These are phyloP conservation scores for Rhodotorula sp. DNA, from an alignment of 1,284 basidiomycete genomes.

Conservation along the genomic window DNA sequence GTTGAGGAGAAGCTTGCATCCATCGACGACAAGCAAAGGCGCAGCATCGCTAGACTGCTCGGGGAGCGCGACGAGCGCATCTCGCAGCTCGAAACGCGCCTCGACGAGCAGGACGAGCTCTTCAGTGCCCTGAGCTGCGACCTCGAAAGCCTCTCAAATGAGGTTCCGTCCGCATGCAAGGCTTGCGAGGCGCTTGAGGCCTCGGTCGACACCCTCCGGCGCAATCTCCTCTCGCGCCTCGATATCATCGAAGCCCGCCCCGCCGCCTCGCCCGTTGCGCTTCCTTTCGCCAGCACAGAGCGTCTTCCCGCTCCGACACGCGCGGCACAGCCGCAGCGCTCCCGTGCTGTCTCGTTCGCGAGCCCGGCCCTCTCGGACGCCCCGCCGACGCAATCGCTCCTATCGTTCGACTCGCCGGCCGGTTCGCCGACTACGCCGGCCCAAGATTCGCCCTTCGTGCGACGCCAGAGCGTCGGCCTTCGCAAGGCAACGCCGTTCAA, in stretches of 20 bases:
- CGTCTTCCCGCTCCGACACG: too few species aligned
- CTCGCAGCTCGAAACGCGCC: neutral
- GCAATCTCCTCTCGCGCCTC: neutral
- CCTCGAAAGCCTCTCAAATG: neutral
- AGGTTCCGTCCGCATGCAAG: too few species aligned
- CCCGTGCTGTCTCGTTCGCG: neutral
- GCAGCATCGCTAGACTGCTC: neutral
- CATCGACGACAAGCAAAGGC: neutral
- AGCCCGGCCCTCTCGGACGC: constrained; percentile 4
- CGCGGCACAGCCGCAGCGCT: too few species aligned
- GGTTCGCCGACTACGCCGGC: neutral
- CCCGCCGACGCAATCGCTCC: constrained; percentile 4
- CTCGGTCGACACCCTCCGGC: neutral
- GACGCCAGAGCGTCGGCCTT: neutral
- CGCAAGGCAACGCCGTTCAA: constrained; percentile 16
- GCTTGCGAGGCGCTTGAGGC: neutral
- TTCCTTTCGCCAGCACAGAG: too few species aligned
- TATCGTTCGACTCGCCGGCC: constrained; percentile 11
- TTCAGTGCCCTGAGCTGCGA: neutral
- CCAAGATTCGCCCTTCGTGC: neutral
- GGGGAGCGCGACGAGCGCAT: neutral
- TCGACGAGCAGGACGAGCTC: neutral
- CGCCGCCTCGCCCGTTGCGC: neutral
- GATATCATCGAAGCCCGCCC: neutral
- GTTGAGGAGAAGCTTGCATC: neutral